Conservation (phyloP, 768 basidiomycete genomes). For the Chiua virens region DNA sequence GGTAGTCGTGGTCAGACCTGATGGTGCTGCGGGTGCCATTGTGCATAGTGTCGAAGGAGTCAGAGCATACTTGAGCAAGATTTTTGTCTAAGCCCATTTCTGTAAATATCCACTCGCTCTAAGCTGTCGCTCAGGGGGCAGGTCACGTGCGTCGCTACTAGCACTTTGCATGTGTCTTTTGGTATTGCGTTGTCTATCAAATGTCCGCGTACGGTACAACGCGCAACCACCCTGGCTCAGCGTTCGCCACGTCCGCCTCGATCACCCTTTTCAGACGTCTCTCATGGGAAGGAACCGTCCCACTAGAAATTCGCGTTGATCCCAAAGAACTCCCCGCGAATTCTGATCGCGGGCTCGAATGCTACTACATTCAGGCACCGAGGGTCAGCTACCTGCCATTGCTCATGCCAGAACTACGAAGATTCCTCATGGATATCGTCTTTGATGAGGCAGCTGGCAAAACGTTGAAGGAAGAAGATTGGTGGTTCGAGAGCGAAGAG, state of each 20-base stretch:
- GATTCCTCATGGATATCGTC: slow-evolving; percentile 88
- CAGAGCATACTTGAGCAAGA: slow-evolving; percentile 14
- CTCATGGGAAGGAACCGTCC: slow-evolving; percentile 89
- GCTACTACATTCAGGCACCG: slow-evolving; percentile 88
- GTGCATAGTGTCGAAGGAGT: slow-evolving; percentile 19
- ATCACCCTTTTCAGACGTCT: slow-evolving; percentile 85
- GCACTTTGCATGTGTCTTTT: not conserved
- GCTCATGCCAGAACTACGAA: slow-evolving; percentile 82
- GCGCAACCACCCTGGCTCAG: slow-evolving; percentile 47
- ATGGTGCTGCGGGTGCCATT: slow-evolving; percentile 41
- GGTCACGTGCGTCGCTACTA: slow-evolving; percentile 12
- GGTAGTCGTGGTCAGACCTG: slow-evolving; percentile 43
- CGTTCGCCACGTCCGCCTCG: slow-evolving; percentile 53
- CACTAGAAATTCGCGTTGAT: slow-evolving; percentile 86
- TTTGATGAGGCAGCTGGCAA: slow-evolving; percentile 84
- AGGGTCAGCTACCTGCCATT: slow-evolving; percentile 93
- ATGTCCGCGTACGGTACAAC: slow-evolving; percentile 58
- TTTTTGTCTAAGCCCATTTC: slow-evolving; percentile 3
- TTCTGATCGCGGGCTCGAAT: slow-evolving; percentile 85
- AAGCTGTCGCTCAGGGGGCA: too few relatives aligned
- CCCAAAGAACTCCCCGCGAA: slow-evolving; percentile 88
- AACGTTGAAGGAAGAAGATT: slow-evolving; percentile 80
- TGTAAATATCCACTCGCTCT: too few relatives aligned
- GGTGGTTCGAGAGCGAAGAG: slow-evolving; percentile 96
- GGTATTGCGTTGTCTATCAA: slow-evolving; percentile 3